phyloP scores from a whole-genome alignment of 164 flowering plant genomes.

The Magnolia officinalis region DNA sequence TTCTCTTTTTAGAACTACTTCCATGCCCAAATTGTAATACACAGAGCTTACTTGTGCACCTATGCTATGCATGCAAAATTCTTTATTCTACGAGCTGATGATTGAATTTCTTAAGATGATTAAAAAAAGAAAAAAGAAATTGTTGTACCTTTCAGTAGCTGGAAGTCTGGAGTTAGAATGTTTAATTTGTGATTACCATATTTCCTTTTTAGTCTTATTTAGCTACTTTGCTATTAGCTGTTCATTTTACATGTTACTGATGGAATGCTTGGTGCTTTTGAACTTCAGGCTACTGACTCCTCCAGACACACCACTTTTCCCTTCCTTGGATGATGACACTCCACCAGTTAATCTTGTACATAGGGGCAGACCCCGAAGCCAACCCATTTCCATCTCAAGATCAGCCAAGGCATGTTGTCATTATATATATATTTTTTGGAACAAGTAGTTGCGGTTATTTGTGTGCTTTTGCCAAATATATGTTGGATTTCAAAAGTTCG shows the following conservation, averaged over 20 bases:
- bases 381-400: conserved; percentile 76
- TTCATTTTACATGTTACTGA: conserved; percentile 6
- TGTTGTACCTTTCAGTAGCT: not conserved
- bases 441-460: not conserved
- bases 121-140: not conserved
- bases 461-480: not conserved
- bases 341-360: conserved; percentile 37
- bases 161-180: not conserved
- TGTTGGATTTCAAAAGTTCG: not conserved
- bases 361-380: conserved; percentile 81
- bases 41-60: too few relatives aligned
- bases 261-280: conserved; percentile 7
- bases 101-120: not conserved
- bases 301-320: conserved; percentile 96
- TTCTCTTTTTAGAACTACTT: too few relatives aligned
- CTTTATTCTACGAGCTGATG: not conserved
- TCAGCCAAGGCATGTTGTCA: conserved; percentile 60
- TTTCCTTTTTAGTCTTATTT: too few relatives aligned
- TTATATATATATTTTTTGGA: conserved; percentile 1
- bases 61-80: too few relatives aligned
- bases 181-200: not conserved
- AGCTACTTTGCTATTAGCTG: too few relatives aligned
- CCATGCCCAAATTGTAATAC: too few relatives aligned
- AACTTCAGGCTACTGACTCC: conserved; percentile 85
- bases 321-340: conserved; percentile 78